Conservation (phyloP, 192 early-diverging fungal genomes). For the Entophlyctis luteolus region DNA sequence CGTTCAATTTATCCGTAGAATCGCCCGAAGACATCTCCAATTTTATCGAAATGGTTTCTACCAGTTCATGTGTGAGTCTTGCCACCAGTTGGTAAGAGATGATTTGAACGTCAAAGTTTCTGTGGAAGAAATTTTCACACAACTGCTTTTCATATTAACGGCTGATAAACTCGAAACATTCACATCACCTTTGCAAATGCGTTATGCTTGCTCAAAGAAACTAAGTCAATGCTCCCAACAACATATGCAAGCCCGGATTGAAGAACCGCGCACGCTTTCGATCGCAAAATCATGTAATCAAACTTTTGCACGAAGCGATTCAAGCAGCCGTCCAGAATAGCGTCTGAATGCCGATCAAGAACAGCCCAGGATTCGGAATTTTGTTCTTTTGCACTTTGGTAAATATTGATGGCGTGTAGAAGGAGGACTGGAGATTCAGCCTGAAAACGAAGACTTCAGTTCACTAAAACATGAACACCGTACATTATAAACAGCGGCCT, state of each 20-base stretch:
- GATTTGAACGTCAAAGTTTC: constrained; percentile 35
- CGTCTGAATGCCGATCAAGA: neutral
- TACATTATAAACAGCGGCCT: constrained; percentile 15
- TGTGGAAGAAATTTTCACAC: constrained; percentile 19
- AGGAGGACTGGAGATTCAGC: neutral
- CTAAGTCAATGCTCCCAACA: constrained; percentile 11
- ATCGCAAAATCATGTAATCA: neutral
- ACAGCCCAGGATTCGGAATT: constrained; percentile 7
- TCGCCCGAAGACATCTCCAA: constrained; percentile 34
- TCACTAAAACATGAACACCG: neutral
- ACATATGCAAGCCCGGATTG: constrained; percentile 25
- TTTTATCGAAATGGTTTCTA: constrained; percentile 35
- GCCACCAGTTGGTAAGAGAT: constrained; percentile 31
- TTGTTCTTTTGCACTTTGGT: neutral
- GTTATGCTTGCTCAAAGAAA: constrained; percentile 18
- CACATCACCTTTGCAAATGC: constrained; percentile 24
- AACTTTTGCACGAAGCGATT: constrained; percentile 9
- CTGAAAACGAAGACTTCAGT: neutral
- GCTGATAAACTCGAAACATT: neutral
- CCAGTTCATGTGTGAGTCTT: constrained; percentile 25
- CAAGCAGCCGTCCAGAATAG: constrained; percentile 9
- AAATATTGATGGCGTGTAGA: neutral
- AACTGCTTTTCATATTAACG: constrained; percentile 22
- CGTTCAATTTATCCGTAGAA: neutral
- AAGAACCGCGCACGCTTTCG: constrained; percentile 17